Conservation (phyloP, 2,329 filamentous ascomycete genomes). For the Plenodomus lindquistii region DNA sequence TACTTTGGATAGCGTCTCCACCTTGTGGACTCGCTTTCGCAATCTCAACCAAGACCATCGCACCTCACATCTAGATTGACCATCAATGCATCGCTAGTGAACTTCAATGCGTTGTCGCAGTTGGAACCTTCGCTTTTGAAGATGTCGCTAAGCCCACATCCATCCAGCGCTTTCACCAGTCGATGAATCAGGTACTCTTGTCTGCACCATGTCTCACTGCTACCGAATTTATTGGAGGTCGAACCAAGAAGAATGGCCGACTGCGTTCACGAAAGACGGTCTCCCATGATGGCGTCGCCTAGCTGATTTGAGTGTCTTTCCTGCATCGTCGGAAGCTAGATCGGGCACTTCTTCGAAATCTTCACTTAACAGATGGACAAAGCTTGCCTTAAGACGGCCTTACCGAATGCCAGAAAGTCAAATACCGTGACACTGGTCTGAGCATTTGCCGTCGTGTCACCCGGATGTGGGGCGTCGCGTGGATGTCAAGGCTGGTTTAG, state of each 20-base stretch:
- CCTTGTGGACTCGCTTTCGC: background rate
- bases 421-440: background rate
- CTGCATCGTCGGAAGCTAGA: background rate
- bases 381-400: background rate
- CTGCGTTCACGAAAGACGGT: background rate
- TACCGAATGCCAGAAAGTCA: background rate
- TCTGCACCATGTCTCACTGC: background rate
- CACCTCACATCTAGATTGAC: too few relatives aligned
- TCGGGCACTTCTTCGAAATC: background rate
- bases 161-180: too few relatives aligned
- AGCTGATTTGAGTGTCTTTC: background rate
- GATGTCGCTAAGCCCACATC: too few relatives aligned
- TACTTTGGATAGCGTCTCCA: background rate
- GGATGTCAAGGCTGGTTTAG: conserved; percentile 1
- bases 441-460: conserved; percentile 1
- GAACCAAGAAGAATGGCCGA: background rate
- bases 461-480: conserved; percentile 2
- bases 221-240: background rate
- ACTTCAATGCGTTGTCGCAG: too few relatives aligned
- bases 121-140: too few relatives aligned
- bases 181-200: background rate
- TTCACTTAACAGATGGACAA: background rate
- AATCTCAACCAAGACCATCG: background rate
- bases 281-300: background rate
- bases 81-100: too few relatives aligned